Evolutionary conservation across 2,329 filamentous ascomycete genomes (phyloP).

Genomic region (Fusarium sp.): DNA sequence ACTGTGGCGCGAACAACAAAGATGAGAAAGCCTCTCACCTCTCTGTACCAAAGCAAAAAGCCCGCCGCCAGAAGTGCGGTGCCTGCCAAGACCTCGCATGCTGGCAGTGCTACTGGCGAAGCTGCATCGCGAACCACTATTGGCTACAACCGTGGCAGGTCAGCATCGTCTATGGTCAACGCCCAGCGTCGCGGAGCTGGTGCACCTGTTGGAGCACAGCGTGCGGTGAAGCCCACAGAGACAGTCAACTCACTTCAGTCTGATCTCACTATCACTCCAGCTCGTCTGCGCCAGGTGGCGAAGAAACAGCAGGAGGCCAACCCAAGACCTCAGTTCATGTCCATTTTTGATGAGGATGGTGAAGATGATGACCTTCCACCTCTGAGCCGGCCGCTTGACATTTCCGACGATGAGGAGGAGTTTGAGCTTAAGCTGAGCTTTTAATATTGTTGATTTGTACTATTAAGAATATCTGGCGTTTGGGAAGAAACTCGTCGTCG

Average conservation of each 20-base stretch:
- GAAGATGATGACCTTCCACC: conserved; percentile 52
- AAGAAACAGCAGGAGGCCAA: conserved; percentile 45
- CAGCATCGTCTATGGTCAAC: conserved; percentile 62
- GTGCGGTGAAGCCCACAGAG: conserved; percentile 33
- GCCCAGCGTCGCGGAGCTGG: conserved; percentile 37
- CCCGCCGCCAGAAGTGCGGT: conserved; percentile 55
- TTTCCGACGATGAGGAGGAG: conserved; percentile 60
- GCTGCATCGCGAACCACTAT: conserved; percentile 83
- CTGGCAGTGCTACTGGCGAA: conserved; percentile 72
- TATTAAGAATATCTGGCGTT: conserved; percentile 41
- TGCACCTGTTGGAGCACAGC: conserved; percentile 29
- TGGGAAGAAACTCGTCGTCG: conserved; percentile 9
- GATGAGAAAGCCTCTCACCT: conserved; percentile 49
- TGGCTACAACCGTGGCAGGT: conserved; percentile 84
- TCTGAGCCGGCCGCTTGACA: conserved; percentile 38
- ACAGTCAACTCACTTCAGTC: conserved; percentile 29
- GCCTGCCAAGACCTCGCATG: conserved; percentile 62
- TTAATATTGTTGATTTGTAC: conserved; percentile 34
- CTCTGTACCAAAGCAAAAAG: conserved; percentile 50
- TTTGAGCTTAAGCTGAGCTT: conserved; percentile 67
- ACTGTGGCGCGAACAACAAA: conserved; percentile 30
- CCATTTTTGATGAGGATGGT: conserved; percentile 68
- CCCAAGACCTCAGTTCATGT: conserved; percentile 66
- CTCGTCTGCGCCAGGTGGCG: conserved; percentile 50
- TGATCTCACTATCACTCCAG: conserved; percentile 63